Evolutionary conservation across 495 filamentous ascomycete genomes (phyloP), one percentile per base, ranked within the genome.

Genomic region (Tetracladium marchalianum): DNA sequence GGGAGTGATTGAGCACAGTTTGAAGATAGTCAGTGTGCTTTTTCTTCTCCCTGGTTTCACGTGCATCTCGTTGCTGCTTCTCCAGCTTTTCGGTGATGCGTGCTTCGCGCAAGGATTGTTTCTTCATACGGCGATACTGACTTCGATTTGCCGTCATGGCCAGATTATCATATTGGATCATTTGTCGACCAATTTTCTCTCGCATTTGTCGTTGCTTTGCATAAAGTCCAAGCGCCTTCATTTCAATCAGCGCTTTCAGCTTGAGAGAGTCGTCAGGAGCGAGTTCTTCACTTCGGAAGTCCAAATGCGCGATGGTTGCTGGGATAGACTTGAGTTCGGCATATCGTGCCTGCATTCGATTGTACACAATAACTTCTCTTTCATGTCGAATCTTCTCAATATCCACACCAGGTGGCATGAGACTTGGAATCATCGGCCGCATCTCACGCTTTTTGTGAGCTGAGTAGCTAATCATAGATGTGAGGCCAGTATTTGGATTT

Each of bases 11-110:
- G 37, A 85, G 66, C 39, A 90, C 80, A 16, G 82, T 72, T 46
- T 80, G 74, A 35, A 98, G 69, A 63, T 90, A 92, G 52, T 96
- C 90, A 43, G 73, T 75, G 57, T 97, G 93, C 70, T 92, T 96
- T 76, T 92, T 86, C 76, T 90, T 90, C 67, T 98, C 93, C 35
- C 88, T 80, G 31, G 79, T 83, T 66, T 96, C 92, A 35, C 92
- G 83, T 46, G 88, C 88, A 63, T 96, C 90, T 41, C 92, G 84
- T 60, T 97, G 93, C 61, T 97, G 88, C 68, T 97, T 97, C 75
- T 98, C 92, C 1, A 98, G 75, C 60, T 94, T 96, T 73, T 98
- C 92, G 2, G 92, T 98, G 54, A 96, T 89, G 31, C 92, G 82
- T 31, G 92, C 93, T 63, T 98, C 92, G n/a, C 90, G 81, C 41